These are phyloP conservation scores for Flaveria sonorensis DNA, from an alignment of 129 eudicot genomes.

Conservation along the genomic window DNA sequence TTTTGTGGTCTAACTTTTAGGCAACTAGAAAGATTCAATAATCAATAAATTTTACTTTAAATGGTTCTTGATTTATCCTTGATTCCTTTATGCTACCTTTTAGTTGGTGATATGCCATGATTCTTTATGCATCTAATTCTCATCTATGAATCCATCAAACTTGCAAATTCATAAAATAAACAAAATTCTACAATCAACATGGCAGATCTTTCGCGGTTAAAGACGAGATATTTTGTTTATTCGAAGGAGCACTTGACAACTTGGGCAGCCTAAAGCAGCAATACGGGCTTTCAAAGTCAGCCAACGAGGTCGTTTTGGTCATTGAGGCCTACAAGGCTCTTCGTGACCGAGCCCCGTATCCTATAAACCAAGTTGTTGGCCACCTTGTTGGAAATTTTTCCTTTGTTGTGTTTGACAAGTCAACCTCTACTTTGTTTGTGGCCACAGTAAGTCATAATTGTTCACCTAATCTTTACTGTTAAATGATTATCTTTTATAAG, in stretches of 20 bases:
- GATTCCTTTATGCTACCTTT: constrained; percentile 14
- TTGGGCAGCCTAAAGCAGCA: constrained; percentile 91
- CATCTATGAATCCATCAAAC: background rate
- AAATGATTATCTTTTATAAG: constrained; percentile 1
- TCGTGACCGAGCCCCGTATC: constrained; percentile 95
- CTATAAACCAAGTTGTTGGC: constrained; percentile 88
- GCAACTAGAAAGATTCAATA: background rate
- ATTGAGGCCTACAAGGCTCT: constrained; percentile 94
- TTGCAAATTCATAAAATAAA: background rate
- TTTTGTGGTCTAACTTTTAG: too few relatives aligned
- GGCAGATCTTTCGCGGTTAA: constrained; percentile 85
- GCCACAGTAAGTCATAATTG: constrained; percentile 72
- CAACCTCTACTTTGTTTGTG: constrained; percentile 88
- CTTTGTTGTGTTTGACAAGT: constrained; percentile 83
- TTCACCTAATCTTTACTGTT: constrained; percentile 10
- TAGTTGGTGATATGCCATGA: constrained; percentile 19
- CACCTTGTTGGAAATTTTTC: constrained; percentile 83
- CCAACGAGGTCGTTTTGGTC: constrained; percentile 82
- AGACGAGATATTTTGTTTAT: constrained; percentile 90
- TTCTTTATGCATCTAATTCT: constrained; percentile 26
- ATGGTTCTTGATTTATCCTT: constrained; percentile 21
- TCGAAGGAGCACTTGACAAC: constrained; percentile 88
- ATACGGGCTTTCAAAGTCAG: constrained; percentile 87
- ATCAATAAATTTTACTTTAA: constrained; percentile 24
- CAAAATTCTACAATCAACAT: constrained; percentile 10